Base-by-base conservation (phyloP, 192 early-diverging fungal species). In the Gryganskiella cystojenkinii region DNA sequence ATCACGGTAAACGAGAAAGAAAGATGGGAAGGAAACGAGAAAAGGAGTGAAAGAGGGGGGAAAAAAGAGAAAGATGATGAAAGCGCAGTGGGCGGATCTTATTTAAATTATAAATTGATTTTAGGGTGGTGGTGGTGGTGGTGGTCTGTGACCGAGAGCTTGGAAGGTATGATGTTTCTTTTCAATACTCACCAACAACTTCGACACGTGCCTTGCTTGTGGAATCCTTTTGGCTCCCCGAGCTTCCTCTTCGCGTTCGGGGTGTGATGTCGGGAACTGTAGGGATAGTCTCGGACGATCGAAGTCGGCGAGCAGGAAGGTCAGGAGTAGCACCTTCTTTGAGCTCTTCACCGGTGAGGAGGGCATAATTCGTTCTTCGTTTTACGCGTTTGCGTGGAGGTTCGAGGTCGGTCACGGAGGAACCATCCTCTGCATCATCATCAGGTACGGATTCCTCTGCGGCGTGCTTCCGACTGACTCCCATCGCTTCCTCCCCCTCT, bases 361-460 rank as follows among this genome's bases (percentile, higher is more conserved):
- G 27, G 53, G 52, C 45, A 40, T 20, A 1, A 45, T 25, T 2
- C 2, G 24, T 51, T 2, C 25, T 10, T 49, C 61, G 35, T 28
- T 58, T 71, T 25, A 56, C 61, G 2, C 70, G 53, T 37, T 71
- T 71, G 25, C 70, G 47, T 0, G 61, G 60, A 7, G 70, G 70
- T 34, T 71, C 70, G 9, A 37, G 52, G 9, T 64, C 61, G 4
- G 11, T 25, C 7, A 4, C 14, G n/a, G 35, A 20, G 35, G 55
- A 3, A 17, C 19, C 43, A 8, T 30, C 25, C 31, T 49, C 42
- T 9, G 37, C 35, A 9, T 13, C 13, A 40, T 40, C 37, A 9
- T 40, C 37, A 40, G 37, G 5, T 13, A 9, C 13, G 13, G 37
- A 13, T 40, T 40, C 37, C 37, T 40, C 37, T 40, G 5, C 37